Evolutionary conservation across 2,329 filamentous ascomycete species (phyloP), one percentile per base, ranked within the genome.

Genomic region (Curvularia hawaiiensis): DNA sequence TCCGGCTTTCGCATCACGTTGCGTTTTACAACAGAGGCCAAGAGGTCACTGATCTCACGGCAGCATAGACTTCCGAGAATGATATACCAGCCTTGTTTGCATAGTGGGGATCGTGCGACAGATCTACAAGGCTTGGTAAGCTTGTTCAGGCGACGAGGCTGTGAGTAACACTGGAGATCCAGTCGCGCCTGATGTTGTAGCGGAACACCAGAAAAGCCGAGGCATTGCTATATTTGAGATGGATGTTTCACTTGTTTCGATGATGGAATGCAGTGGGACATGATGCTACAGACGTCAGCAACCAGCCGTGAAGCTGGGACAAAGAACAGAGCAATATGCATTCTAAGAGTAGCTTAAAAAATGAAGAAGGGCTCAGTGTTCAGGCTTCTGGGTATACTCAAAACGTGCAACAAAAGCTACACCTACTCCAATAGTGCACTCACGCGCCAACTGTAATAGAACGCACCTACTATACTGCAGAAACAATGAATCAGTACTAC

Each of bases 11-110:
- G 52, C 59, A 47, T 51, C 59, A 49, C 45, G 18, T 47, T 28
- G 45, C 43, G 66, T 68, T 67, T 65, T 60, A 63, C 31, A 41
- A 22, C 38, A 45, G 41, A 59, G 54, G 52, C 48, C 56, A 41
- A 58, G 33, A 44, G 46, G 39, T 24, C 48, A 50, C 50, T 58
- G 53, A 30, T 22, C 14, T 16, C 46, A 52, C 54, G 51, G 60
- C 56, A 44, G 30, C 30, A 46, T 24, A 40, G 50, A 33, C 46
- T 56, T 31, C 47, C 30, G 46, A n/a, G 24, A 24, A 8, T 26
- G 46, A 38, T 47, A 22, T 18, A 8, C 18, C 10, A 6, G 18
- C 18, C 22, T 39, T 28, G 26, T 39, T n/a, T 31, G 46, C 43
- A 38, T 58, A 48, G 44, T 31, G 12, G 44, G n/a, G 38, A 38